phyloP scores from a whole-genome alignment of 176 grass and related monocot genomes.

The Carex myosuroides region DNA sequence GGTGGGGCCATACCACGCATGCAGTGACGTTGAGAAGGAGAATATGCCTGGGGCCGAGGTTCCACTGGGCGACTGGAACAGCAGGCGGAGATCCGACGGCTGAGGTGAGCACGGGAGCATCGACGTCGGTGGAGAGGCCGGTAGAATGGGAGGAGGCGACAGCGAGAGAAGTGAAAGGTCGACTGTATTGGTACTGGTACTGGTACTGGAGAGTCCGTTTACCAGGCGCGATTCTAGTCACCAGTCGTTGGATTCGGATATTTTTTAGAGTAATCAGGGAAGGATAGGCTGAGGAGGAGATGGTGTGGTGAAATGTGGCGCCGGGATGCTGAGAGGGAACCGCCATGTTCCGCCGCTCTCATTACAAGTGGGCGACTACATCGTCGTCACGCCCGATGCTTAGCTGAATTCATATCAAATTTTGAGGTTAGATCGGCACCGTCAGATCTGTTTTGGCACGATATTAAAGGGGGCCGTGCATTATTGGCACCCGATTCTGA shows the following conservation, averaged over 20 bases:
- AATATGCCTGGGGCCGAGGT: constrained; percentile 31
- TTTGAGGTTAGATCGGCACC: too few species aligned
- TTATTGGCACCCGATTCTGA: too few species aligned
- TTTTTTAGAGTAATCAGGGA: neutral
- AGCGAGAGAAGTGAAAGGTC: neutral
- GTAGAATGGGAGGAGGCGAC: neutral
- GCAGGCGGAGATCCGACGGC: constrained; percentile 10
- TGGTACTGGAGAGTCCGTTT: constrained; percentile 8
- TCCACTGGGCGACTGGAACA: neutral
- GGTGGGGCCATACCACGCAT: constrained; percentile 35
- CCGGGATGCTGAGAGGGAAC: neutral
- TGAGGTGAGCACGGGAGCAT: neutral
- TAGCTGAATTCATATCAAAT: too few species aligned
- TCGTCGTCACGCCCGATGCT: too few species aligned
- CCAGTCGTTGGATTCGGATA: neutral
- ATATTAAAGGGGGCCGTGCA: too few species aligned
- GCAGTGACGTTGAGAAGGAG: constrained; percentile 36
- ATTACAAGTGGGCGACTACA: too few species aligned
- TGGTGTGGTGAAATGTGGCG: neutral
- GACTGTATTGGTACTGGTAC: neutral
- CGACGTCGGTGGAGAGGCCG: neutral
- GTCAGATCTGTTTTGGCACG: too few species aligned
- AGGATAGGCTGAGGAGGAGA: neutral
- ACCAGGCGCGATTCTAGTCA: neutral
- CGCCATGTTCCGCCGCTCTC: neutral